Conservation (phyloP, 2,329 filamentous ascomycete genomes). For the Coniochaeta sp. region DNA sequence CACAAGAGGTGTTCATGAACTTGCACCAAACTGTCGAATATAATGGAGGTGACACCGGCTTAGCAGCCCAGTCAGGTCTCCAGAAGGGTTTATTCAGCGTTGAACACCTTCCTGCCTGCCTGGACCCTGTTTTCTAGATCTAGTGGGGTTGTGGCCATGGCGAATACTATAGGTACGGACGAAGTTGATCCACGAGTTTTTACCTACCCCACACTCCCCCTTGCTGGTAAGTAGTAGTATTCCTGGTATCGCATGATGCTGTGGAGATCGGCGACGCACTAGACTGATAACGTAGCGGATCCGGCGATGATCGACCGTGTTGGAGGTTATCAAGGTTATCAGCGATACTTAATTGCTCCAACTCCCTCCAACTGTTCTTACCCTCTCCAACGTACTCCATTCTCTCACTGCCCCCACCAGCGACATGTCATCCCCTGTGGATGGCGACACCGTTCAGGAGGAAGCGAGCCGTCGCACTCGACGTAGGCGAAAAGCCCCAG, state of each 20-base stretch:
- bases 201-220: background rate
- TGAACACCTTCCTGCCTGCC: background rate
- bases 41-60: background rate
- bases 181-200: background rate
- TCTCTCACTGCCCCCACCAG: background rate
- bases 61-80: no score
- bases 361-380: background rate
- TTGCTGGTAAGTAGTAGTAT: no score
- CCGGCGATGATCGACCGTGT: background rate
- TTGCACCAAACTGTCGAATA: background rate
- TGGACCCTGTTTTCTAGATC: no score
- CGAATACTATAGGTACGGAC: no score
- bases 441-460: background rate
- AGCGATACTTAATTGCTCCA: background rate
- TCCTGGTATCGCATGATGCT: background rate
- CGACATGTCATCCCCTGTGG: background rate
- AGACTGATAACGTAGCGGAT: background rate
- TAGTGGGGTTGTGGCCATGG: no score
- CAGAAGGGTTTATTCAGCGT: no score
- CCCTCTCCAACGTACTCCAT: background rate
- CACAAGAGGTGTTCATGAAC: background rate
- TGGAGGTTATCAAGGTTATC: background rate
- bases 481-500: background rate
- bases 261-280: background rate
- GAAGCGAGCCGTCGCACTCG: background rate